Conservation (phyloP, 768 basidiomycete genomes). For the Naganishia vaughanmartiniae region DNA sequence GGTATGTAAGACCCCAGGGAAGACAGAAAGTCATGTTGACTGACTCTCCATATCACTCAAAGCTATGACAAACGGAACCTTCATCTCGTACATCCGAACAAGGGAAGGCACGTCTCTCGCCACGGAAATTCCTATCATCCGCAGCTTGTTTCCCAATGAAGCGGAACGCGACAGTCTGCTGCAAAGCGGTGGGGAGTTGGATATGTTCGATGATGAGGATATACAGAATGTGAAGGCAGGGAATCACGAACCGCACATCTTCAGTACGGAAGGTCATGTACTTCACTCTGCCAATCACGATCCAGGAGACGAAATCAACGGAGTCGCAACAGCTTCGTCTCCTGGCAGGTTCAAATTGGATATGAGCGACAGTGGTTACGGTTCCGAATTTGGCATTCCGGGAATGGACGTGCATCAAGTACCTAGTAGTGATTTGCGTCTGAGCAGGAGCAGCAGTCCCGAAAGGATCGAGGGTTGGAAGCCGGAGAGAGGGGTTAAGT, state of each 20-base stretch:
- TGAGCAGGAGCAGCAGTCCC: background rate
- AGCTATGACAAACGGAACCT: constrained; percentile 53
- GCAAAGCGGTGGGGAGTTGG: constrained; percentile 55
- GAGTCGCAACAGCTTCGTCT: background rate
- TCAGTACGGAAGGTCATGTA: background rate
- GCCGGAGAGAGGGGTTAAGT: constrained; percentile 21
- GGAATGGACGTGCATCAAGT: background rate
- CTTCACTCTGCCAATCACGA: no score
- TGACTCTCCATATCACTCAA: background rate
- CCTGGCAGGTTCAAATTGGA: background rate
- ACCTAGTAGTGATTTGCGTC: no score
- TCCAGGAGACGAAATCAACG: background rate
- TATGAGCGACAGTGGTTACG: constrained; percentile 16
- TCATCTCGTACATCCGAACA: constrained; percentile 76
- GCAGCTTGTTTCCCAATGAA: constrained; percentile 65
- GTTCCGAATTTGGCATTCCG: background rate
- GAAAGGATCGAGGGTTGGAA: background rate
- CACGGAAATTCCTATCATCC: constrained; percentile 66
- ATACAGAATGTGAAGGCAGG: background rate
- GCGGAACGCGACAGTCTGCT: constrained; percentile 71
- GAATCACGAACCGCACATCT: no score
- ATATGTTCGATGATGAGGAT: constrained; percentile 23
- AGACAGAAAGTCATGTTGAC: background rate
- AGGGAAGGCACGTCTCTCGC: constrained; percentile 73
- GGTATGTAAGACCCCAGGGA: background rate